A percentile compares a stretch with the other conserved stretches of the same genome.
These are phyloP conservation scores for Eucalyptus sp. DNA, from an alignment of 345 rosid species.

Conservation along the genomic window DNA sequence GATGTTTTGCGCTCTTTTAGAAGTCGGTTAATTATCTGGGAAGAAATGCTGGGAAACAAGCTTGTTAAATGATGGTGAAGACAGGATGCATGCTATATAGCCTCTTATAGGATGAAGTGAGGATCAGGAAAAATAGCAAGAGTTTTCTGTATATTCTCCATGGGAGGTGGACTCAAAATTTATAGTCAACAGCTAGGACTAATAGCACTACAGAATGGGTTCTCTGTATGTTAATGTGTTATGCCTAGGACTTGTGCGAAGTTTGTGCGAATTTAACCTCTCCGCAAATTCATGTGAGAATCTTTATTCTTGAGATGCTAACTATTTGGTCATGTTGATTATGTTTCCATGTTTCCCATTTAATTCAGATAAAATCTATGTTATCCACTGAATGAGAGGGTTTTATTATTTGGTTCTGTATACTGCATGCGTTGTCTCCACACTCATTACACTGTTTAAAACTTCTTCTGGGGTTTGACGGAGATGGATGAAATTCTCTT, in stretches of 20 bases:
- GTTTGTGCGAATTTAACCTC: neutral
- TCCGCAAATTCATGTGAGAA: neutral
- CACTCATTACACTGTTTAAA: neutral
- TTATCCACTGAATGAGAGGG: neutral
- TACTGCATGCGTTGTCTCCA: neutral
- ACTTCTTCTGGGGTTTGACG: neutral
- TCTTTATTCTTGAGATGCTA: neutral
- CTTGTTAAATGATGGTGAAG: neutral
- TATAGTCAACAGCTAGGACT: neutral
- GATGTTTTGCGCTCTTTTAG: neutral
- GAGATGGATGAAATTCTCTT: neutral
- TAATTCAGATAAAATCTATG: neutral
- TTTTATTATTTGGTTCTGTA: neutral
- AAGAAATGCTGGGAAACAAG: neutral
- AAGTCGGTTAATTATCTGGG: neutral
- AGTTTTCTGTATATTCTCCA: neutral
- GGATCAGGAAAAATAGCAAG: neutral
- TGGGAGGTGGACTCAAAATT: neutral
- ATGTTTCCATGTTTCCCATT: neutral
- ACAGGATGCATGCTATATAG: neutral
- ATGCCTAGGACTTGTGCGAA: neutral
- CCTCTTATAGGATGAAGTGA: neutral
- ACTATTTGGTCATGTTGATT: neutral
- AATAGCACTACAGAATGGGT: neutral
- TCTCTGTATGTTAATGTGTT: neutral